Conservation (phyloP, 768 basidiomycete species). For the Tricholoma flavovirens region DNA sequence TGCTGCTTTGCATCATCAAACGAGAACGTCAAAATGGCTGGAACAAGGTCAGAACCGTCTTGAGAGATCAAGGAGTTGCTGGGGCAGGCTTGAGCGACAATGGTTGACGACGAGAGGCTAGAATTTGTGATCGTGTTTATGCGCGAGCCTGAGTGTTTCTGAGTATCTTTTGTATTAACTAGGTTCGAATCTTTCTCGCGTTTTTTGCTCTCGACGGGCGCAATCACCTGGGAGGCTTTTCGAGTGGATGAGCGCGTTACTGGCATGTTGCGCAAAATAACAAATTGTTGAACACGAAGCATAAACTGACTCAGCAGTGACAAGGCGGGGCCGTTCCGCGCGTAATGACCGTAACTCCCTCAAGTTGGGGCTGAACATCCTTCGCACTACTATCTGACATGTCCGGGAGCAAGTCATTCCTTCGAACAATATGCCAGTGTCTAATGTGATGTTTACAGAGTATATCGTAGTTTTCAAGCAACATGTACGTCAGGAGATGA, state of each 20-base stretch:
- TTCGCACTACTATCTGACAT: background rate
- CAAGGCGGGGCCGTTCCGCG: no score
- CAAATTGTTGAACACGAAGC: background rate
- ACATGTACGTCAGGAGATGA: conserved; percentile 30
- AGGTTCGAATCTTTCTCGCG: conserved; percentile 9
- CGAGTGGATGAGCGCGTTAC: conserved; percentile 27
- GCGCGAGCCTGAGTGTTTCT: conserved; percentile 12
- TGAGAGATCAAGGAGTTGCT: conserved; percentile 2
- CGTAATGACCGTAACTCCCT: no score
- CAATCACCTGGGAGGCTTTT: background rate
- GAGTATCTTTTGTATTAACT: background rate
- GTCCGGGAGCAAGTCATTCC: conserved; percentile 2
- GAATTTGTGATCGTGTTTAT: conserved; percentile 1
- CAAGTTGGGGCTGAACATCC: no score
- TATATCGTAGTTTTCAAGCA: conserved; percentile 57
- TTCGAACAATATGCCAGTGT: background rate
- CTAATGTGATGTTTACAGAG: conserved; percentile 22
- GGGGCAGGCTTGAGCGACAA: conserved; percentile 6
- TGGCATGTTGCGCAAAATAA: conserved; percentile 23
- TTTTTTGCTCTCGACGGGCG: conserved; percentile 9
- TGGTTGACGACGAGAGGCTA: background rate
- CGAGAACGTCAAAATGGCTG: conserved; percentile 69
- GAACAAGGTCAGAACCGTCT: conserved; percentile 40
- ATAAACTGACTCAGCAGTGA: no score
- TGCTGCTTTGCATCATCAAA: conserved; percentile 72